Conservation (phyloP, 2,329 filamentous ascomycete species). For the Alternaria sp. region DNA sequence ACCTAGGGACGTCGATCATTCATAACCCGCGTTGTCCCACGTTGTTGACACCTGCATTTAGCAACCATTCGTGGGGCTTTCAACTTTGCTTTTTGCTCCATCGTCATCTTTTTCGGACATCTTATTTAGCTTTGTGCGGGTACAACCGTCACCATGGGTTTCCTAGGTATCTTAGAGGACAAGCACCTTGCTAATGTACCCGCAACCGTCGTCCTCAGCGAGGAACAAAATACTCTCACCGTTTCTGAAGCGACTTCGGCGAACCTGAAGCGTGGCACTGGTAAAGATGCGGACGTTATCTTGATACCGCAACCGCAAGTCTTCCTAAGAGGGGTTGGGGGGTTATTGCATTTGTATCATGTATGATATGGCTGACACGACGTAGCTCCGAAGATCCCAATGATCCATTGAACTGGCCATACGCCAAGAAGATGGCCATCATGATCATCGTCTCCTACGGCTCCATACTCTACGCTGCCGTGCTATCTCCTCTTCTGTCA, state of each 20-base stretch:
- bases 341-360: not conserved
- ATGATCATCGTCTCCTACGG: constrained; percentile 47
- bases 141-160: constrained; percentile 38
- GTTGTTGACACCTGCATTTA: not conserved
- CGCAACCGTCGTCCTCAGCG: constrained; percentile 46
- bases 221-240: constrained; percentile 27
- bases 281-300: constrained; percentile 45
- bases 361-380: constrained; percentile 52
- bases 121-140: not conserved
- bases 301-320: constrained; percentile 48
- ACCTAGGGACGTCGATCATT: constrained; percentile 17
- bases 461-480: constrained; percentile 46
- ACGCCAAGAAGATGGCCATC: constrained; percentile 44
- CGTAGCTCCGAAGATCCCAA: constrained; percentile 43
- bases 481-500: constrained; percentile 47
- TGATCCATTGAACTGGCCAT: constrained; percentile 49
- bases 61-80: constrained; percentile 1
- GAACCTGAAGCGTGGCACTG: constrained; percentile 45
- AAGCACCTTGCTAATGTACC: constrained; percentile 47
- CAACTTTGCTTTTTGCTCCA: not conserved
- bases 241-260: constrained; percentile 23
- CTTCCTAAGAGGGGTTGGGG: constrained; percentile 26
- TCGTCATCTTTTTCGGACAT: constrained; percentile 1
- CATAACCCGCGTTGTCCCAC: constrained; percentile 19
- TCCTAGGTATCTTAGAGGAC: constrained; percentile 47